These are phyloP conservation scores for Panellus pusillus DNA, from an alignment of 768 basidiomycete genomes.

Conservation along the genomic window DNA sequence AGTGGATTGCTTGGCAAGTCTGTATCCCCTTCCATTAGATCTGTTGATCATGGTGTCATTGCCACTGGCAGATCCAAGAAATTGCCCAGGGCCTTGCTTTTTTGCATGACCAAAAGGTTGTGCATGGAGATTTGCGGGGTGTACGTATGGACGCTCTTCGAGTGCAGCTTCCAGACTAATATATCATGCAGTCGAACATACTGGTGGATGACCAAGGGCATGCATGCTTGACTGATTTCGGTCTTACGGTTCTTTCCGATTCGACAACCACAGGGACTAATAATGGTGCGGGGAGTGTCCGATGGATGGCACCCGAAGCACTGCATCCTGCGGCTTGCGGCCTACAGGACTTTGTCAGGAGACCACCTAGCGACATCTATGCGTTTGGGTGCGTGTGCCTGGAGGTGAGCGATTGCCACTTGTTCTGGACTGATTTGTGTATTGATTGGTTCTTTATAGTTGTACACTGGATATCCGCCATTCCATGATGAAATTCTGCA, in stretches of 20 bases:
- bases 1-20: constrained; percentile 16
- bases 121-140: constrained; percentile 22
- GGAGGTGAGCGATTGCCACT: neutral
- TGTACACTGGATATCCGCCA: constrained; percentile 12
- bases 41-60: neutral
- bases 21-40: neutral
- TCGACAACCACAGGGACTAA: constrained; percentile 2
- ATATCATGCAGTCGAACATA: constrained; percentile 19
- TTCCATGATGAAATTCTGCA: constrained; percentile 9
- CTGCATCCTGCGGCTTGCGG: constrained; percentile 14
- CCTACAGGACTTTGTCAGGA: neutral
- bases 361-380: constrained; percentile 12
- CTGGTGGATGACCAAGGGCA: constrained; percentile 11
- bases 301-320: constrained; percentile 23
- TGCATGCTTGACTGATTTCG: constrained; percentile 21
- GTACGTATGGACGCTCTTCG: neutral
- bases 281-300: constrained; percentile 14
- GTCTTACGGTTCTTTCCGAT: constrained; percentile 17
- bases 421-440: neutral
- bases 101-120: constrained; percentile 17
- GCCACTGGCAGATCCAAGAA: constrained; percentile 20
- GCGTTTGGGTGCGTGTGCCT: constrained; percentile 14
- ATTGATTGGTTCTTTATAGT: neutral
- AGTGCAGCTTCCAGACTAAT: no score
- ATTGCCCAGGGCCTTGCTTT: constrained; percentile 20